Percentiles rank a stretch among this genome's conserved stretches.
These are phyloP conservation scores for Tolypocladium sp. DNA, from an alignment of 2,329 filamentous ascomycete genomes.

Conservation along the genomic window DNA sequence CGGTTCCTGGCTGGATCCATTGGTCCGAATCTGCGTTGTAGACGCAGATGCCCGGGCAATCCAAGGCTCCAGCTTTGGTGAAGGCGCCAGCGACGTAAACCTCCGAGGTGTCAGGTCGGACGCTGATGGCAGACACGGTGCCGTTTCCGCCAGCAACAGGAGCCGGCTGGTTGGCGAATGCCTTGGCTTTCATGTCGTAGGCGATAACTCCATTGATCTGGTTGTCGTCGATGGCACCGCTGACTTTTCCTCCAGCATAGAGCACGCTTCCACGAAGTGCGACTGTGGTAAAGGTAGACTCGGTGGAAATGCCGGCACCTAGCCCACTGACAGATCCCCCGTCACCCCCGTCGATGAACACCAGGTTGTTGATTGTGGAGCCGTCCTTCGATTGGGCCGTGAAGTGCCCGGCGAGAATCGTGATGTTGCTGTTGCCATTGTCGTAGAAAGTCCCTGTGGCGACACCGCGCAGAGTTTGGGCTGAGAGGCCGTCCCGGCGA, in stretches of 20 bases:
- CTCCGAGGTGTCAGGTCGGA: conserved; percentile 60
- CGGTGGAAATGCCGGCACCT: conserved; percentile 52
- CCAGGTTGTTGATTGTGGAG: conserved; percentile 66
- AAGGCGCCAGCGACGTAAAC: conserved; percentile 86
- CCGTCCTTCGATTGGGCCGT: conserved; percentile 59
- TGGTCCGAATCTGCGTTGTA: conserved; percentile 62
- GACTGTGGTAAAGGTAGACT: conserved; percentile 69
- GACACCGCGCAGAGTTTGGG: conserved; percentile 53
- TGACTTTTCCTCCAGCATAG: conserved; percentile 75
- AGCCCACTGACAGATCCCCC: conserved; percentile 61
- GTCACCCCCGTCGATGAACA: conserved; percentile 71
- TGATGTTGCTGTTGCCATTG: conserved; percentile 63
- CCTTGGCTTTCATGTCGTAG: conserved; percentile 62
- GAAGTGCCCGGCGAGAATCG: conserved; percentile 83
- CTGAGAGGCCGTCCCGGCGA: conserved; percentile 36
- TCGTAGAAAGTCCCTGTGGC: conserved; percentile 71
- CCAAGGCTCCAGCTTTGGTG: conserved; percentile 69
- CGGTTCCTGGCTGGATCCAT: conserved; percentile 73
- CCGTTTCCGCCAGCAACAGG: conserved; percentile 60
- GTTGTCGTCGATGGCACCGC: conserved; percentile 56
- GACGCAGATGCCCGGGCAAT: conserved; percentile 73
- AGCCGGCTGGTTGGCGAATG: conserved; percentile 65
- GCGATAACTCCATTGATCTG: conserved; percentile 65
- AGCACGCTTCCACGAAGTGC: conserved; percentile 58
- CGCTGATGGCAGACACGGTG: conserved; percentile 67